Evolutionary conservation across 2,329 filamentous ascomycete genomes (phyloP).

Genomic region (Colletotrichum orbiculare): DNA sequence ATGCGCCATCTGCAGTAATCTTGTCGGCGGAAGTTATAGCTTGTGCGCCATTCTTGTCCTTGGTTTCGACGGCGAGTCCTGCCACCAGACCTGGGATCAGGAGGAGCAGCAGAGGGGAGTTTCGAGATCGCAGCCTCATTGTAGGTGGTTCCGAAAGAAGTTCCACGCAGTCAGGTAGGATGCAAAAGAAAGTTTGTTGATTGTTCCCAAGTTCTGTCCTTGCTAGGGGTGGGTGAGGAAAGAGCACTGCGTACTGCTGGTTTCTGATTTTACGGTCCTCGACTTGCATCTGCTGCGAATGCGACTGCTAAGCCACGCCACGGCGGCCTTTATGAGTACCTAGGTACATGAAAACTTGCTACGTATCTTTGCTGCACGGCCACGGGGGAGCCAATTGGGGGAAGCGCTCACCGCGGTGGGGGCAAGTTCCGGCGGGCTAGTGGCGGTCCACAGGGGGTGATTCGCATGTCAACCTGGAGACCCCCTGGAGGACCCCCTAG

Average conservation of each 20-base stretch:
- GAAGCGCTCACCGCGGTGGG: constrained; percentile 23
- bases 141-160: constrained; percentile 40
- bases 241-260: constrained; percentile 2
- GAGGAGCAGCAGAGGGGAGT: constrained; percentile 69
- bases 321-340: too few species aligned
- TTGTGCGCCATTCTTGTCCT: constrained; percentile 39
- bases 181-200: constrained; percentile 14
- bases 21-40: constrained; percentile 42
- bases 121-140: constrained; percentile 70
- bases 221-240: constrained; percentile 22
- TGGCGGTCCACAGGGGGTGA: constrained; percentile 24
- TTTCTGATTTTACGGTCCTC: constrained; percentile 19
- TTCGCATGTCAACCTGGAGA: constrained; percentile 1
- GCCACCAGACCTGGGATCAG: constrained; percentile 66
- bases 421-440: constrained; percentile 26
- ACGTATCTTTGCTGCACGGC: constrained; percentile 35
- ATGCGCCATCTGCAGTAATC: constrained; percentile 37
- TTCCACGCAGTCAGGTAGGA: constrained; percentile 10
- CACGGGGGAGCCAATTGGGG: constrained; percentile 29
- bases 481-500: constrained; percentile 5
- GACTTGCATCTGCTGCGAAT: constrained; percentile 14
- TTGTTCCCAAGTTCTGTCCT: constrained; percentile 19
- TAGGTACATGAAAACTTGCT: constrained; percentile 24
- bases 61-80: constrained; percentile 47
- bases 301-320: constrained; percentile 32